Percentiles rank a stretch among this genome's conserved stretches.
Conservation (phyloP, 140 eudicot genomes). For the Cichorium intybus region DNA sequence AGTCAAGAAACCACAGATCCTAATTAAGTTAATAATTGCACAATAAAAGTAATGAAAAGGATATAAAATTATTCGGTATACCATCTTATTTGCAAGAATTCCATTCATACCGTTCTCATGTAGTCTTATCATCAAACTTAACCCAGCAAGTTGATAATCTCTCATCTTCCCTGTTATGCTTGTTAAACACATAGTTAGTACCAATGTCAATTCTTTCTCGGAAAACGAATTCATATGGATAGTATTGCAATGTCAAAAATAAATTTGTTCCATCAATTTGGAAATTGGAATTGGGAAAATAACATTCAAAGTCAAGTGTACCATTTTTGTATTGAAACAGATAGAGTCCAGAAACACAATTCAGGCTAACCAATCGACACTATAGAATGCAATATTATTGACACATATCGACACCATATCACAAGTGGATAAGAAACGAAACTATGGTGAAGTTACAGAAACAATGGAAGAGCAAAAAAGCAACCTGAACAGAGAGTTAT, state of each 20-base stretch:
- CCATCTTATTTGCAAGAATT: conserved; percentile 98
- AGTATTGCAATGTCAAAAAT: neutral
- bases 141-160: conserved; percentile 98
- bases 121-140: conserved; percentile 86
- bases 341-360: neutral
- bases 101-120: conserved; percentile 98
- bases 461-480: neutral
- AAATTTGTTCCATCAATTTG: neutral
- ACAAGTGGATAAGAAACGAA: neutral
- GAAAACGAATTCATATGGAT: neutral
- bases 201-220: neutral
- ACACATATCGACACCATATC: neutral
- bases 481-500: conserved; percentile 6
- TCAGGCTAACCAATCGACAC: neutral
- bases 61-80: conserved; percentile 20
- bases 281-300: neutral
- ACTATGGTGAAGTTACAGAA: neutral
- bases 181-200: conserved; percentile 25
- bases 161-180: conserved; percentile 99
- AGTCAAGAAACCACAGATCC: neutral
- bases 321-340: too few relatives aligned
- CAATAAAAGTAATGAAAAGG: neutral
- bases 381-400: neutral
- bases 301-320: neutral
- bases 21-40: neutral